Percentiles rank a stretch among this genome's conserved stretches.
These are phyloP conservation scores for Hericium erinaceus DNA, from an alignment of 768 basidiomycete species.

Conservation along the genomic window DNA sequence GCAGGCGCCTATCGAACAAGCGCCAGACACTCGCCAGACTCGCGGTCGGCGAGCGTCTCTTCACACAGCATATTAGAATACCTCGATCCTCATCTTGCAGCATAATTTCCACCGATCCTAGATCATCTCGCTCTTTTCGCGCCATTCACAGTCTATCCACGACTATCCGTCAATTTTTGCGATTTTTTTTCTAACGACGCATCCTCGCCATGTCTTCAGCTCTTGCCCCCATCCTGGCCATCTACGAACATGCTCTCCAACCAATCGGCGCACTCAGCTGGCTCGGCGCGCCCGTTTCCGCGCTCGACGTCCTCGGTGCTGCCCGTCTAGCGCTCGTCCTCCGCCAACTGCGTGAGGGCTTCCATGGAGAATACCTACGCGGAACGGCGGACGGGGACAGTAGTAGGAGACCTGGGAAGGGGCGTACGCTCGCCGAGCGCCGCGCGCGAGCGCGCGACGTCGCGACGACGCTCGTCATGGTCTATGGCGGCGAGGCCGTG, in stretches of 20 bases:
- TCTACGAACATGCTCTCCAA: conserved; percentile 12
- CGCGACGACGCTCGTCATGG: conserved; percentile 10
- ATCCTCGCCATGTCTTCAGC: conserved; percentile 6
- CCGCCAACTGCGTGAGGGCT: conserved; percentile 9
- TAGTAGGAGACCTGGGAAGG: neutral
- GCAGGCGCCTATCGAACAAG: no score
- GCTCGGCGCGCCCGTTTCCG: conserved; percentile 7
- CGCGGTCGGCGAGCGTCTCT: no score
- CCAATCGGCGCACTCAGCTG: conserved; percentile 8
- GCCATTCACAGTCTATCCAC: no score
- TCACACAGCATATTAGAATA: no score
- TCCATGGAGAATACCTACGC: conserved; percentile 3
- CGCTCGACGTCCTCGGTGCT: conserved; percentile 10
- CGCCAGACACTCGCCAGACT: no score
- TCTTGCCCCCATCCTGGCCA: conserved; percentile 7
- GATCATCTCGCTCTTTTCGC: no score
- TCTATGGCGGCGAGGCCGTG: conserved; percentile 14
- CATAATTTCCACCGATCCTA: no score
- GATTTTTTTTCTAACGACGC: neutral
- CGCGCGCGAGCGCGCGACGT: conserved; percentile 8
- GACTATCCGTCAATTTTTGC: no score
- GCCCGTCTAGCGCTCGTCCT: conserved; percentile 12
- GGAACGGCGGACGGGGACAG: conserved; percentile 1
- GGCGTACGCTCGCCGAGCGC: neutral
- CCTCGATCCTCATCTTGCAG: no score